Percentiles rank a stretch among this genome's conserved stretches.
Conservation (phyloP, 495 filamentous ascomycete genomes). For the Penicillium paxilli region DNA sequence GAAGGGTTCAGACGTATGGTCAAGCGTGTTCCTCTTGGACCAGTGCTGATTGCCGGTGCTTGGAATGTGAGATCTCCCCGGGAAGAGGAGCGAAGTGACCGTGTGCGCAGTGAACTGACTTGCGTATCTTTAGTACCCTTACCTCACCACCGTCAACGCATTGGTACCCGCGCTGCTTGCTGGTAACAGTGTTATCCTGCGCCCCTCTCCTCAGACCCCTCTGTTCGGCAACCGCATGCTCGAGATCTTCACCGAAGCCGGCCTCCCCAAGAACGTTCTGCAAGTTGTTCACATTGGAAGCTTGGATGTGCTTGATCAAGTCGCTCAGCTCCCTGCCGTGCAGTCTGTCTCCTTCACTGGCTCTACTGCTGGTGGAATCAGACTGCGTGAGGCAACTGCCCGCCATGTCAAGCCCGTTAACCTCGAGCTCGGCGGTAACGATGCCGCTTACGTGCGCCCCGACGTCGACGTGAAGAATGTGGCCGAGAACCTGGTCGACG, state of each 20-base stretch:
- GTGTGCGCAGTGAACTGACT: too few species aligned
- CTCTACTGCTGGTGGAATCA: conserved; percentile 80
- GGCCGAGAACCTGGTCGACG: conserved; percentile 91
- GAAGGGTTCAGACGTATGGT: conserved; percentile 87
- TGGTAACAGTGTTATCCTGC: conserved; percentile 87
- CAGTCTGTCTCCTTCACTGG: conserved; percentile 86
- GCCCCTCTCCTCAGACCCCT: conserved; percentile 91
- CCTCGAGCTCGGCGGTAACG: conserved; percentile 91
- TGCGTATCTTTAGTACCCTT: conserved; percentile 86
- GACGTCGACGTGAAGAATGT: conserved; percentile 89
- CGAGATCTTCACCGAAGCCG: conserved; percentile 74
- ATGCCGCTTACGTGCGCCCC: conserved; percentile 82
- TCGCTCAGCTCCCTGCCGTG: conserved; percentile 75
- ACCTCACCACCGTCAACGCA: conserved; percentile 87
- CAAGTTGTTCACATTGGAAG: conserved; percentile 88
- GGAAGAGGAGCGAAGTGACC: too few species aligned
- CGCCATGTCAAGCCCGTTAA: conserved; percentile 79
- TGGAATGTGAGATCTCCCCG: conserved; percentile 76
- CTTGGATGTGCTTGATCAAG: conserved; percentile 65
- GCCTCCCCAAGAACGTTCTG: conserved; percentile 76
- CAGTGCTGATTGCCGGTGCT: conserved; percentile 82
- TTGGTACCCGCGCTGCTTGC: conserved; percentile 84
- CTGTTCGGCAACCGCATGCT: conserved; percentile 82
- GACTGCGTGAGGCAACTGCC: conserved; percentile 78
- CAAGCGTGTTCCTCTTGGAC: conserved; percentile 80